phyloP scores from a whole-genome alignment of 495 filamentous ascomycete genomes.

The Xylaria bambusicola region DNA sequence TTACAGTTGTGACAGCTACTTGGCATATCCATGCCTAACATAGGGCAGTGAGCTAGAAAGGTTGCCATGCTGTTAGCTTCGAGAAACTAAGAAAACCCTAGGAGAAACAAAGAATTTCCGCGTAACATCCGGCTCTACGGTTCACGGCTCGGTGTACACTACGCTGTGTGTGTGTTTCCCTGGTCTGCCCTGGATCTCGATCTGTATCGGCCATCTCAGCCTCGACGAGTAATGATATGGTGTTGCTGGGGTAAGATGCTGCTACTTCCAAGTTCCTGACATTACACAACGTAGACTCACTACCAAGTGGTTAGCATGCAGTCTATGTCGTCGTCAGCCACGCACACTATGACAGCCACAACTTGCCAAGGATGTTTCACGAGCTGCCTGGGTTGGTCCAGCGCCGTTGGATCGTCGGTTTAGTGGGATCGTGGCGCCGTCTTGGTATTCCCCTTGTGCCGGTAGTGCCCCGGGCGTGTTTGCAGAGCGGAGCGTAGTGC shows the following conservation, averaged over 20 bases:
- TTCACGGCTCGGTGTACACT: too few species aligned
- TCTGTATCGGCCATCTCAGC: neutral
- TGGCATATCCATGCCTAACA: neutral
- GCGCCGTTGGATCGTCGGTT: conserved; percentile 18
- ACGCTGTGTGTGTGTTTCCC: too few species aligned
- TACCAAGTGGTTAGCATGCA: conserved; percentile 5
- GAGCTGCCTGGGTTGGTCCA: conserved; percentile 13
- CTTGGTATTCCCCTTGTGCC: neutral
- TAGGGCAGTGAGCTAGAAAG: neutral
- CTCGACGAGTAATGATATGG: neutral
- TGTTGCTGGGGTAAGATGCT: neutral
- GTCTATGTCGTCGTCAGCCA: conserved; percentile 12
- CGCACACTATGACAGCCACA: conserved; percentile 21
- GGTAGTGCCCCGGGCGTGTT: neutral
- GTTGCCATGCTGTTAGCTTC: neutral
- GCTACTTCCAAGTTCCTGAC: neutral
- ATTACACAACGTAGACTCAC: conserved; percentile 3
- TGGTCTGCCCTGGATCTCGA: conserved; percentile 11
- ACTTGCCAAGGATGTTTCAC: neutral
- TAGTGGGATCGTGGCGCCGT: conserved; percentile 5
- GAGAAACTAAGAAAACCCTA: neutral
- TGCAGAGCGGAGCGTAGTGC: neutral
- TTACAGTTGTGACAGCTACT: neutral
- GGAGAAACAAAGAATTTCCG: conserved; percentile 14
- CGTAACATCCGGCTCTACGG: too few species aligned